phyloP scores from a whole-genome alignment of 257 asterid species.

The Jasminum sambac region DNA sequence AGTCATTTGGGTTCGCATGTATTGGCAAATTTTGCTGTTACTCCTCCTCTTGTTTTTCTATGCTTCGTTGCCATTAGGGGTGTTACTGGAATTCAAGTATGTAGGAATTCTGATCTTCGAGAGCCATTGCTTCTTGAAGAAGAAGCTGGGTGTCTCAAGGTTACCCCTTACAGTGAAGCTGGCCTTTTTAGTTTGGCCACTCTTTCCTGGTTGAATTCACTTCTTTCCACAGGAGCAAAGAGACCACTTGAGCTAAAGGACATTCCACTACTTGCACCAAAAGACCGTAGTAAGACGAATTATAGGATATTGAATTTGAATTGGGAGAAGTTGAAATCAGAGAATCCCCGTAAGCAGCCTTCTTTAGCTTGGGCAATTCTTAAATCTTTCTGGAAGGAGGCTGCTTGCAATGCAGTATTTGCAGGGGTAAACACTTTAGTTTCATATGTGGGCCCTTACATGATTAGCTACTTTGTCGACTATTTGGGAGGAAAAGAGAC shows the following conservation, averaged over 20 bases:
- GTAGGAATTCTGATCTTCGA: slow-evolving; percentile 63
- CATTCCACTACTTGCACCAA: slow-evolving; percentile 44
- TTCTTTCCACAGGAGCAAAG: slow-evolving; percentile 86
- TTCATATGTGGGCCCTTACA: slow-evolving; percentile 72
- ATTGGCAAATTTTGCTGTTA: slow-evolving; percentile 54
- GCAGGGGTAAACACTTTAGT: slow-evolving; percentile 64
- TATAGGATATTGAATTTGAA: slow-evolving; percentile 41
- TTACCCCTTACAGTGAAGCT: slow-evolving; percentile 86
- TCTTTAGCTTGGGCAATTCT: slow-evolving; percentile 54
- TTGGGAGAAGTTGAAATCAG: slow-evolving; percentile 49
- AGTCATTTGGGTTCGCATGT: slow-evolving; percentile 63
- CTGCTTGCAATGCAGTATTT: slow-evolving; percentile 61
- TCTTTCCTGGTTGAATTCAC: slow-evolving; percentile 95
- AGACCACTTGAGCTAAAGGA: slow-evolving; percentile 94
- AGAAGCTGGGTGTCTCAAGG: slow-evolving; percentile 88
- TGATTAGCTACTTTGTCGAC: slow-evolving; percentile 74
- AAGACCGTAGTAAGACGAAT: slow-evolving; percentile 50
- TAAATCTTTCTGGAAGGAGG: slow-evolving; percentile 67
- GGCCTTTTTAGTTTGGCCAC: slow-evolving; percentile 80
- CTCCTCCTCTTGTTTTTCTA: slow-evolving; percentile 73
- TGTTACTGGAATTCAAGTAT: slow-evolving; percentile 57
- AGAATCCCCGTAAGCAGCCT: slow-evolving; percentile 36
- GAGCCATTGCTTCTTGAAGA: slow-evolving; percentile 64
- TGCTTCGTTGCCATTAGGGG: slow-evolving; percentile 73
- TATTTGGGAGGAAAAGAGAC: slow-evolving; percentile 58